A percentile compares a stretch with the other conserved stretches of the same genome.
Conservation (phyloP, 2,329 filamentous ascomycete genomes). For the Metarhizium robertsii region DNA sequence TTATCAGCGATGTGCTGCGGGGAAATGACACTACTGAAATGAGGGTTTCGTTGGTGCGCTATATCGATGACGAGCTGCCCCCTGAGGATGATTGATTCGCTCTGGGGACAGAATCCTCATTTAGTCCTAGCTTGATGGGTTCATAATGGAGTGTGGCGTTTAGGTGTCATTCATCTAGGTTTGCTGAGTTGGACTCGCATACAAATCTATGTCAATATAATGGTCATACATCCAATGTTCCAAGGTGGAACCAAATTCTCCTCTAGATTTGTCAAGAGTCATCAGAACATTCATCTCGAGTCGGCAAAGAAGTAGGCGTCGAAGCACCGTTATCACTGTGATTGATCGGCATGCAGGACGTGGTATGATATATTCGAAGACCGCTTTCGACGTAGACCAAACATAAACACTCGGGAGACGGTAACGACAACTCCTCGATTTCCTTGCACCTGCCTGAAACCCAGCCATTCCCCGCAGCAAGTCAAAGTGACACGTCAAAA, state of each 20-base stretch:
- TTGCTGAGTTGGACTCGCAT: background rate
- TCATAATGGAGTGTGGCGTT: background rate
- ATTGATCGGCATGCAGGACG: background rate
- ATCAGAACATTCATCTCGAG: background rate
- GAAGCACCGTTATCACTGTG: background rate
- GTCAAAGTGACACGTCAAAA: background rate
- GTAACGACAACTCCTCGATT: background rate
- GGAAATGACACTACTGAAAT: slow-evolving; percentile 97
- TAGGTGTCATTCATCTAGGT: background rate
- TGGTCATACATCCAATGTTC: too few relatives aligned
- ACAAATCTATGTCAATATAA: background rate
- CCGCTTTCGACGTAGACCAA: slow-evolving; percentile 4
- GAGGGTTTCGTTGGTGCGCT: slow-evolving; percentile 82
- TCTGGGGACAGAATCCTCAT: background rate
- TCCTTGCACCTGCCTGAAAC: background rate
- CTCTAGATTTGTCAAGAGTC: too few relatives aligned
- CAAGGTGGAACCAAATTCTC: too few relatives aligned
- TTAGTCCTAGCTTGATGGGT: background rate
- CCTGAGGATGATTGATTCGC: slow-evolving; percentile 76
- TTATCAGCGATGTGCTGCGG: slow-evolving; percentile 84
- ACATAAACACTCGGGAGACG: background rate
- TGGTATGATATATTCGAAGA: slow-evolving; percentile 6
- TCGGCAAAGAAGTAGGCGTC: background rate
- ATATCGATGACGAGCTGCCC: slow-evolving; percentile 95
- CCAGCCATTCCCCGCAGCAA: background rate